phyloP scores from a whole-genome alignment of 2,329 filamentous ascomycete species.

The Magnaporthiopsis incrustans region DNA sequence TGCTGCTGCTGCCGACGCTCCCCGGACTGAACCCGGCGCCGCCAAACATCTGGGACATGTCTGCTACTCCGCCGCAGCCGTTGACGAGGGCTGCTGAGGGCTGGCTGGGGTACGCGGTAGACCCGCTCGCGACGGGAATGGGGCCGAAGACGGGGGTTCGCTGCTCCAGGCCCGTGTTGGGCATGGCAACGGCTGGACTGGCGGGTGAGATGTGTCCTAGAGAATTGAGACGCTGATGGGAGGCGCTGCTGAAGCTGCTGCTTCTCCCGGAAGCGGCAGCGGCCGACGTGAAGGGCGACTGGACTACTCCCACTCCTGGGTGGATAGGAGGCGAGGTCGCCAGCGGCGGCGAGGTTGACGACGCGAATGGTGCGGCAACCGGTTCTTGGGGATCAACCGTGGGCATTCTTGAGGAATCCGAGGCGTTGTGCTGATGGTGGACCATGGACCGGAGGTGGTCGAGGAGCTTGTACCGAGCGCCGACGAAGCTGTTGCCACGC shows the following conservation, averaged over 20 bases:
- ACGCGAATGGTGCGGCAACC: background rate
- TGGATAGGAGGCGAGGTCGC: background rate
- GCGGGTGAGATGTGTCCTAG: background rate
- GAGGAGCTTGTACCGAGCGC: conserved; percentile 25
- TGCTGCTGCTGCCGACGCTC: background rate
- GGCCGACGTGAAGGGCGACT: background rate
- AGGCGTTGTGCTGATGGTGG: conserved; percentile 7
- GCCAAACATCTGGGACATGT: background rate
- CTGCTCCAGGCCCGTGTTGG: background rate
- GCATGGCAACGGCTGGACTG: background rate
- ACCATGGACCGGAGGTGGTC: conserved; percentile 20
- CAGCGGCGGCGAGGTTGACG: background rate
- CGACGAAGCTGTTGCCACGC: conserved; percentile 42
- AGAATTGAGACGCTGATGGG: background rate
- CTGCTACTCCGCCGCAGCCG: background rate
- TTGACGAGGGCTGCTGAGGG: background rate
- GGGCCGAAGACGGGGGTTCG: background rate
- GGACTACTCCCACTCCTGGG: no score
- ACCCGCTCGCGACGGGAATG: background rate
- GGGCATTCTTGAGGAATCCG: background rate
- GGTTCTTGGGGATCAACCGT: background rate
- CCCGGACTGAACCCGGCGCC: background rate
- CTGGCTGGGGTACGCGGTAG: background rate
- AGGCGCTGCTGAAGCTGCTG: background rate
- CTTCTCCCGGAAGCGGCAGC: background rate